These are phyloP conservation scores for Candida neerlandica DNA, from an alignment of 1,139 yeast genomes.

Conservation along the genomic window DNA sequence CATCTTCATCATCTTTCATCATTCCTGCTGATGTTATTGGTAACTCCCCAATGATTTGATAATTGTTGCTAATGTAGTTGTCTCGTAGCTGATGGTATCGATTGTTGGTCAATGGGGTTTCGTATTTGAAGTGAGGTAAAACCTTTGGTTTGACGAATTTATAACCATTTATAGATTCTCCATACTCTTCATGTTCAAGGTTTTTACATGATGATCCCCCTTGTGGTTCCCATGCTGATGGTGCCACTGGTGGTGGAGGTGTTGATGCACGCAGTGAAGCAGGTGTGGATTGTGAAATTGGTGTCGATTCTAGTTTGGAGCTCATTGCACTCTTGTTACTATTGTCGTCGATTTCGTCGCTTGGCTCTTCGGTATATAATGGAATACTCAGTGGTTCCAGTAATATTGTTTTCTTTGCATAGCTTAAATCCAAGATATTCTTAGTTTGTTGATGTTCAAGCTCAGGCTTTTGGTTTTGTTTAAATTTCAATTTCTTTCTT, in stretches of 20 bases:
- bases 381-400: conserved; percentile 6
- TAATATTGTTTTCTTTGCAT: conserved; percentile 27
- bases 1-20: conserved; percentile 31
- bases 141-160: conserved; percentile 32
- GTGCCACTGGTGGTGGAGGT: conserved; percentile 21
- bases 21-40: conserved; percentile 41
- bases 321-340: background rate
- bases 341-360: conserved; percentile 15
- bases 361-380: conserved; percentile 15
- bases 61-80: conserved; percentile 19
- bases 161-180: conserved; percentile 36
- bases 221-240: conserved; percentile 8
- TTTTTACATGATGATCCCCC: background rate
- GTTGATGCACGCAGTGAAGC: conserved; percentile 34
- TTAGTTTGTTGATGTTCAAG: conserved; percentile 20
- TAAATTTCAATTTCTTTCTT: conserved; percentile 31
- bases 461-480: conserved; percentile 14
- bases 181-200: conserved; percentile 21
- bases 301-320: conserved; percentile 23
- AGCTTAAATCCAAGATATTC: conserved; percentile 26
- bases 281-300: conserved; percentile 41
- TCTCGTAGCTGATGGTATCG: conserved; percentile 14
- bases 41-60: conserved; percentile 37
- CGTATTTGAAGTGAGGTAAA: conserved; percentile 19
- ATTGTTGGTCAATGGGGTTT: conserved; percentile 24